phyloP scores from a whole-genome alignment of 768 basidiomycete genomes.

The Serendipita sp. region DNA sequence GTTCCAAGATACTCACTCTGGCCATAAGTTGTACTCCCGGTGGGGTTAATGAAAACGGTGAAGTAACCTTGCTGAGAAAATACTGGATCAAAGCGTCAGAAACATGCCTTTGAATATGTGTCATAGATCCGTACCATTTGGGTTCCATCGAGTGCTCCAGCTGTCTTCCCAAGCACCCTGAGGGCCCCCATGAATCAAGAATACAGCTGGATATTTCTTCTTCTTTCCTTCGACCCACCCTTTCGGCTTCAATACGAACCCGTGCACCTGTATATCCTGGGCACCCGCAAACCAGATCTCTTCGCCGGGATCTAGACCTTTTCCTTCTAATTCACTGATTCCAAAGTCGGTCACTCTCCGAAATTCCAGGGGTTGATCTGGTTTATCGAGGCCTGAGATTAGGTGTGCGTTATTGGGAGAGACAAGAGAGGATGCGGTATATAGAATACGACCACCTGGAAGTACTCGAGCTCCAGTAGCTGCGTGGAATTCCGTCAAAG shows the following conservation, averaged over 20 bases:
- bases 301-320: constrained; percentile 46
- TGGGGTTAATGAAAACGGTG: constrained; percentile 76
- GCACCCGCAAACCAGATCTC: constrained; percentile 87
- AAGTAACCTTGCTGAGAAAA: constrained; percentile 86
- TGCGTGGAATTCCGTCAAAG: constrained; percentile 41
- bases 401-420: constrained; percentile 69
- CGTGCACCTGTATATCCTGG: constrained; percentile 57
- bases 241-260: constrained; percentile 67
- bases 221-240: constrained; percentile 50
- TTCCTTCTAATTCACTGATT: constrained; percentile 35
- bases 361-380: constrained; percentile 23
- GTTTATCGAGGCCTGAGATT: constrained; percentile 30
- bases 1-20: constrained; percentile 35
- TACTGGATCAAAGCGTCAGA: constrained; percentile 22
- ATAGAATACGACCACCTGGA: constrained; percentile 42
- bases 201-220: constrained; percentile 62
- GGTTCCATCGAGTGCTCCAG: constrained; percentile 91
- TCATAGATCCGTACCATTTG: constrained; percentile 35
- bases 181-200: constrained; percentile 57
- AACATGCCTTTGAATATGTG: not conserved
- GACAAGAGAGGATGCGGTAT: constrained; percentile 57
- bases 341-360: constrained; percentile 53
- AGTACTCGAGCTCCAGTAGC: constrained; percentile 49
- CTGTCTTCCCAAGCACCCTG: constrained; percentile 70
- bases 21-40: constrained; percentile 85